Percentiles rank a stretch among this genome's conserved stretches.
These are phyloP conservation scores for Pyrus betulifolia DNA, from an alignment of 306 rosid species.

Conservation along the genomic window DNA sequence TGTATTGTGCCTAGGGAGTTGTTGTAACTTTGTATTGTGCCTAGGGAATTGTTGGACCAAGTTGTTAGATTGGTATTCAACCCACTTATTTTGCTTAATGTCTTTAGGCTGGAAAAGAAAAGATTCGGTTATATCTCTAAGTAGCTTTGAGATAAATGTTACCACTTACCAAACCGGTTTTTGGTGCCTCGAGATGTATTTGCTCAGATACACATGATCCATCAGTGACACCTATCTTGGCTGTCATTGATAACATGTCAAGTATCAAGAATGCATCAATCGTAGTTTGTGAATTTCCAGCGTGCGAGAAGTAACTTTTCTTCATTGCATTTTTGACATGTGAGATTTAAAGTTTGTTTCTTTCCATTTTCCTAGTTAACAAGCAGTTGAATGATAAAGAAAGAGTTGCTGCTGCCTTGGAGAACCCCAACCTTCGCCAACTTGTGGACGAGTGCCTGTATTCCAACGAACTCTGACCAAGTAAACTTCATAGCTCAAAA, in stretches of 20 bases:
- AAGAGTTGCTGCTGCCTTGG: constrained; percentile 90
- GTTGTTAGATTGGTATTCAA: background rate
- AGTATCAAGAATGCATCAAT: background rate
- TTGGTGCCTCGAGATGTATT: background rate
- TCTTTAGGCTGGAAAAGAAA: background rate
- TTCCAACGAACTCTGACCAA: constrained; percentile 74
- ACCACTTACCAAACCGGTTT: background rate
- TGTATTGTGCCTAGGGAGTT: background rate
- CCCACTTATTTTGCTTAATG: background rate
- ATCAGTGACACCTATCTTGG: background rate
- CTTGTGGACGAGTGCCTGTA: constrained; percentile 91
- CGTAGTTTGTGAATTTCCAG: background rate
- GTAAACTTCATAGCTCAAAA: constrained; percentile 4
- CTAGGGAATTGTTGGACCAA: background rate
- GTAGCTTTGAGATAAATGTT: background rate
- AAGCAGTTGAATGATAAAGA: constrained; percentile 96
- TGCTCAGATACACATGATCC: background rate
- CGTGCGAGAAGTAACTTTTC: background rate
- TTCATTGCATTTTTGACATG: background rate
- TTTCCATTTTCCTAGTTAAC: constrained; percentile 48
- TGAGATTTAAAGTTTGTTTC: background rate
- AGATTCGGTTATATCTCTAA: background rate
- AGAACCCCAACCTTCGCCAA: constrained; percentile 94
- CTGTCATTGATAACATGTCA: background rate
- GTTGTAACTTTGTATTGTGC: background rate